Percentiles rank a stretch among this genome's conserved stretches.
Conservation (phyloP, 257 asterid genomes). For the Plectranthus barbatus region DNA sequence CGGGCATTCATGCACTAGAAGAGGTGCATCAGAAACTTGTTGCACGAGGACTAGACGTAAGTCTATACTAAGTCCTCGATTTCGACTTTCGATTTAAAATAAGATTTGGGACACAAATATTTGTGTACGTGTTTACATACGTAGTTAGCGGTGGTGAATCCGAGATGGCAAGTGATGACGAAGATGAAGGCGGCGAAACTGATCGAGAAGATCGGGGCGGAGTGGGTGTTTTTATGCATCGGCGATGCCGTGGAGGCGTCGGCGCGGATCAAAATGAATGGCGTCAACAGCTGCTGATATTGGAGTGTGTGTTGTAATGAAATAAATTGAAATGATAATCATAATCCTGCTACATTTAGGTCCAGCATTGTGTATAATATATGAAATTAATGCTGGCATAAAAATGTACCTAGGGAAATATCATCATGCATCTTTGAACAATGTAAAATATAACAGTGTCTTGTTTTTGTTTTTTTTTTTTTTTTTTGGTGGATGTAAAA, state of each 20-base stretch:
- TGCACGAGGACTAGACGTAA: slow-evolving; percentile 44
- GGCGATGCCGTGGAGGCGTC: slow-evolving; percentile 65
- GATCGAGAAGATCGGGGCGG: slow-evolving; percentile 44
- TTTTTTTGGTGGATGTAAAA: no score
- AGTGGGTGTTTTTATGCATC: slow-evolving; percentile 42
- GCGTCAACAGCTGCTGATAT: slow-evolving; percentile 20
- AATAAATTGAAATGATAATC: slow-evolving; percentile 3
- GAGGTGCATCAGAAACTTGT: slow-evolving; percentile 45
- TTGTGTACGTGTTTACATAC: background rate
- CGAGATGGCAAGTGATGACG: slow-evolving; percentile 73
- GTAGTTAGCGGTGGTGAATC: slow-evolving; percentile 63
- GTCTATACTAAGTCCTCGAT: background rate
- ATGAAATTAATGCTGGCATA: slow-evolving; percentile 19
- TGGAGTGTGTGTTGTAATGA: background rate
- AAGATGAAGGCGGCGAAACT: slow-evolving; percentile 59
- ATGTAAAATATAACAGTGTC: background rate
- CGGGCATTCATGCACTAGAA: slow-evolving; percentile 60
- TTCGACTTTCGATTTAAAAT: no score
- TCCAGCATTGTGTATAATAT: slow-evolving; percentile 11
- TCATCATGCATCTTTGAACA: background rate
- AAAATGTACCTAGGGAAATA: slow-evolving; percentile 13
- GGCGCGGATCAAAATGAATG: slow-evolving; percentile 26
- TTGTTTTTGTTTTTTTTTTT: no score
- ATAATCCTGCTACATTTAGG: slow-evolving; percentile 8
- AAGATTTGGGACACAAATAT: background rate